phyloP scores from a whole-genome alignment of 805 yeast genomes.

The Metschnikowia dekortorum region DNA sequence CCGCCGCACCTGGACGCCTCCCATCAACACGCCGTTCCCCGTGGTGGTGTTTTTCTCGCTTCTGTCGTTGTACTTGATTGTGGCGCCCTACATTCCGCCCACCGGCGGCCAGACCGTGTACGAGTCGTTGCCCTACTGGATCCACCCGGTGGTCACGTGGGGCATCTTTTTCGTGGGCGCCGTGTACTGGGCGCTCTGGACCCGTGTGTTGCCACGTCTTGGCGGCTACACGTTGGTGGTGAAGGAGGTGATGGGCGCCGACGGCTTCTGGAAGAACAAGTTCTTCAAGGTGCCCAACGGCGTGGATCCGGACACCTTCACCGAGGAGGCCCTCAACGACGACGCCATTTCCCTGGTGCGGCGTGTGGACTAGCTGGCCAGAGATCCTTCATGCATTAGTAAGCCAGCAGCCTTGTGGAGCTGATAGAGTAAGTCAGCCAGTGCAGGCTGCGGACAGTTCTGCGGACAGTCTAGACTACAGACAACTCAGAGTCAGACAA shows the following conservation, averaged over 20 bases:
- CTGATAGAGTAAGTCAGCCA: too few relatives aligned
- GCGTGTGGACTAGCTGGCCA: neutral
- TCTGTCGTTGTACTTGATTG: conserved; percentile 61
- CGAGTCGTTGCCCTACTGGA: conserved; percentile 66
- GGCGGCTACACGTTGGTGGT: conserved; percentile 50
- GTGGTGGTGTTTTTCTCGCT: conserved; percentile 60
- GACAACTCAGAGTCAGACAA: too few relatives aligned
- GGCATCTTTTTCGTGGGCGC: conserved; percentile 66
- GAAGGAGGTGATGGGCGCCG: conserved; percentile 55
- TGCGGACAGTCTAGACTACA: too few relatives aligned
- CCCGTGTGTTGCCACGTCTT: conserved; percentile 49
- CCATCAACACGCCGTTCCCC: conserved; percentile 61
- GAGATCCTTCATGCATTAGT: too few relatives aligned
- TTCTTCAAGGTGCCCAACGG: conserved; percentile 37
- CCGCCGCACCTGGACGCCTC: conserved; percentile 60
- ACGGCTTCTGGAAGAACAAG: conserved; percentile 70
- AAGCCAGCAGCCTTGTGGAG: too few relatives aligned
- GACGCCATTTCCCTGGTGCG: conserved; percentile 8
- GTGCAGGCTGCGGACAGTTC: too few relatives aligned
- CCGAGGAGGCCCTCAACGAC: conserved; percentile 17
- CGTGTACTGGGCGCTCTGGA: conserved; percentile 64
- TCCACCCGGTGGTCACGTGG: conserved; percentile 80
- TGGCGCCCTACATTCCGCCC: conserved; percentile 81
- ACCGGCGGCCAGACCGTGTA: conserved; percentile 62
- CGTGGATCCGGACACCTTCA: conserved; percentile 11